phyloP scores from a whole-genome alignment of 306 rosid species.

The Pueraria montana region DNA sequence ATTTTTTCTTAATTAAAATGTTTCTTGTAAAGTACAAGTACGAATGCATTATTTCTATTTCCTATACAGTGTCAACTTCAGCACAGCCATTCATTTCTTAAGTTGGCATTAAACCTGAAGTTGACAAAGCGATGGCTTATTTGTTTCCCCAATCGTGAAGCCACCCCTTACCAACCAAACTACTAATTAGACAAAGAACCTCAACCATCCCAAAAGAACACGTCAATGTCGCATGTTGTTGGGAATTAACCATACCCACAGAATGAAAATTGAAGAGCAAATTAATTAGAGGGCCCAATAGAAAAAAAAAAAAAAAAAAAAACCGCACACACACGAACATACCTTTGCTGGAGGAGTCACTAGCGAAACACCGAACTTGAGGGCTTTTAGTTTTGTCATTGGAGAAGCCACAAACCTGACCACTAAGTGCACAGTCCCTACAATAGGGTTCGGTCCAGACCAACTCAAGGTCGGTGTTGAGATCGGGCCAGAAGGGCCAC shows the following conservation, averaged over 20 bases:
- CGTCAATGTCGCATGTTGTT: conserved; percentile 10
- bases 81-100: background rate
- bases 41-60: background rate
- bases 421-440: conserved; percentile 39
- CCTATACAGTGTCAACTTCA: background rate
- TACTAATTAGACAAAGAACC: conserved; percentile 4
- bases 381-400: background rate
- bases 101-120: background rate
- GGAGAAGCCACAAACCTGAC: conserved; percentile 56
- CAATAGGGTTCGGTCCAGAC: conserved; percentile 61
- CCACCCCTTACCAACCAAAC: conserved; percentile 12
- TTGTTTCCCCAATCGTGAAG: background rate
- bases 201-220: background rate
- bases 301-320: no score
- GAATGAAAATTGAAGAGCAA: background rate
- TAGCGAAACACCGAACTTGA: conserved; percentile 50
- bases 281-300: background rate
- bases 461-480: conserved; percentile 43
- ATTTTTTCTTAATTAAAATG: background rate
- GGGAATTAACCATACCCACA: background rate
- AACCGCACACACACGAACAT: background rate
- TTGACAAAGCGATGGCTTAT: background rate
- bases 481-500: conserved; percentile 30
- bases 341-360: conserved; percentile 47
- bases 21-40: background rate